Conservation (phyloP, 164 flowering plant species). For the Macadamia integrifolia region DNA sequence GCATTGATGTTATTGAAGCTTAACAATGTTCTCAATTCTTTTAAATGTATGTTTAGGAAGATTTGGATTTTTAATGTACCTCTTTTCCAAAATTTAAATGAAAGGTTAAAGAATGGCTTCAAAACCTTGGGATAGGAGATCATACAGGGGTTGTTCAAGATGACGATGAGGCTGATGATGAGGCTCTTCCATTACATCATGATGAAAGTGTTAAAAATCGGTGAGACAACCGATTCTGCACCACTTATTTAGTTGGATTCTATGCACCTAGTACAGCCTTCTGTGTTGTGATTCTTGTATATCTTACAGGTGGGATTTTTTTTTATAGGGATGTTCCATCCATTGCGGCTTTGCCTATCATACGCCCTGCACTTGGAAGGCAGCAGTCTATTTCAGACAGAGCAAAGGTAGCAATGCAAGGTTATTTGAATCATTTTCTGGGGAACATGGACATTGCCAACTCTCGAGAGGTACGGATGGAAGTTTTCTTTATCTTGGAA, state of each 20-base stretch:
- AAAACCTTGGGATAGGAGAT: conserved; percentile 92
- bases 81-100: conserved; percentile 13
- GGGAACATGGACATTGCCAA: conserved; percentile 90
- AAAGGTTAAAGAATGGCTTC: conserved; percentile 99
- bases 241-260: conserved; percentile 6
- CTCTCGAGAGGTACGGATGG: conserved; percentile 70
- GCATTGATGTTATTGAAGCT: not conserved
- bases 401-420: conserved; percentile 95
- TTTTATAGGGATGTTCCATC: conserved; percentile 94
- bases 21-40: too few relatives aligned
- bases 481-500: not conserved
- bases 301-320: conserved; percentile 23
- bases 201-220: conserved; percentile 81
- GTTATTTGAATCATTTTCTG: conserved; percentile 83
- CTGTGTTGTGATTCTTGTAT: conserved; percentile 21
- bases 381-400: conserved; percentile 87
- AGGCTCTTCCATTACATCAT: conserved; percentile 45
- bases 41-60: not conserved
- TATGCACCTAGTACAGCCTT: conserved; percentile 2
- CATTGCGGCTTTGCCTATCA: conserved; percentile 91
- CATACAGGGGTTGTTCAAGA: conserved; percentile 65
- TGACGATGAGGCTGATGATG: conserved; percentile 87
- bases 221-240: conserved; percentile 24
- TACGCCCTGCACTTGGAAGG: conserved; percentile 84
- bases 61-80: not conserved